Evolutionary conservation across 2,329 filamentous ascomycete genomes (phyloP), one percentile per base, ranked within the genome.

Genomic region (Penicillium rolfsii): DNA sequence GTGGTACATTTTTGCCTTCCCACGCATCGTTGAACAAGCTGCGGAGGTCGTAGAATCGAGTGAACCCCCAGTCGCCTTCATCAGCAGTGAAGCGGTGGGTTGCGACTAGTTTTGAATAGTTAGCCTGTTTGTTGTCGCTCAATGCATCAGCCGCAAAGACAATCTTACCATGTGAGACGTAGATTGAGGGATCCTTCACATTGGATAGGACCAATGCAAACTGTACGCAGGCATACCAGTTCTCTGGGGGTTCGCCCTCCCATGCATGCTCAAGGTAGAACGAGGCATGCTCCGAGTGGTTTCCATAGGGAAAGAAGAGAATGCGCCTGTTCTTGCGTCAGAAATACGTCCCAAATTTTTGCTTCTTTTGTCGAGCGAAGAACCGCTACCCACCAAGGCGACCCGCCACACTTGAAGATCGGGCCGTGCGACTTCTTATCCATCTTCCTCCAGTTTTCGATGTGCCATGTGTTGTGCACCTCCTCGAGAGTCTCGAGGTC

Each of bases 21-120:
- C 90, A 96, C 1, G 87, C 84, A 36, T 88, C 82, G 62, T 89
- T 89, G 73, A 97, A 96, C 75, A 98, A 89, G 71, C 88, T 89
- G 57, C 92, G 85, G 53, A 96, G 84, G 75, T 98, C 95, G 12
- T 93, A 88, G 73, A 98, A 99, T 58, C 94, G 84, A n/a, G 95
- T 99, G 76, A 99, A 99, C 1, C 95, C 95, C 95, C 95, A 99
- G 72, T 99, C 95, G 26, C 92, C 93, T 77, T 99, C 95, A 46
- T 98, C 95, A 65, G 91, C 91, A 4, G 93, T 98, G 77, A 98
- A 99, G 61, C 95, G 90, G 75, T 99, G 95, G 69, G 93, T 92
- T n/a, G 95, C 95, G 46, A 83, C 57, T 59, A 45, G 12, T 50
- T 22, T 12, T 7, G 4, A 35, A n/a, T 5, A 4, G 28, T 55